Evolutionary conservation across 345 rosid species (phyloP).

Genomic region (Brassica rapa): DNA sequence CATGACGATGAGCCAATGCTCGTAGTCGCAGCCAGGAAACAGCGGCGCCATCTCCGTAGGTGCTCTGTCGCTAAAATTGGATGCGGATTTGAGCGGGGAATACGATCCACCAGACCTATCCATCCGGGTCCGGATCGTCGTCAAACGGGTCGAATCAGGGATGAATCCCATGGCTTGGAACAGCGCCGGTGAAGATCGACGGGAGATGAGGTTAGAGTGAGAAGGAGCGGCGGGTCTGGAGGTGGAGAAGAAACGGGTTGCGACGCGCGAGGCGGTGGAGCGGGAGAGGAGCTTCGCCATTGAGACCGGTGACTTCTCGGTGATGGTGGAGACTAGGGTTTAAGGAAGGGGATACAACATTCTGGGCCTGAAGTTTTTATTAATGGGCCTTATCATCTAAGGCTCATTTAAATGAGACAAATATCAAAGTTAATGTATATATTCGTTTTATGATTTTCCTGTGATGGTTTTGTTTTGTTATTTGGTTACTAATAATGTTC

Average conservation of each 20-base stretch:
- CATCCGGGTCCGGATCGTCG: constrained; percentile 66
- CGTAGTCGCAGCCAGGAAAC: constrained; percentile 89
- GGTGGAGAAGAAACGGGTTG: constrained; percentile 29
- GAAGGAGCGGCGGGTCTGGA: constrained; percentile 19
- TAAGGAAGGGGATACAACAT: background rate
- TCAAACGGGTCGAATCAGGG: constrained; percentile 43
- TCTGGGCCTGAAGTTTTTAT: background rate
- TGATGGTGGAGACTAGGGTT: constrained; percentile 31
- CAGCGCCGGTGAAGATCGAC: constrained; percentile 27
- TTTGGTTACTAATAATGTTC: background rate
- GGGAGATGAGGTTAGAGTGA: constrained; percentile 25
- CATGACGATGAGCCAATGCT: constrained; percentile 97
- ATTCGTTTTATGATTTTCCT: background rate
- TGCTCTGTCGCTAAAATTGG: constrained; percentile 85
- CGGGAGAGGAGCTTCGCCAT: constrained; percentile 39
- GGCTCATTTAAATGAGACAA: background rate
- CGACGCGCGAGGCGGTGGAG: constrained; percentile 35
- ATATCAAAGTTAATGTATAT: background rate
- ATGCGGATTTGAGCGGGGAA: constrained; percentile 82
- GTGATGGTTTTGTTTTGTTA: background rate
- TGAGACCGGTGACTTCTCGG: constrained; percentile 16
- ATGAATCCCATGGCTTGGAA: constrained; percentile 25
- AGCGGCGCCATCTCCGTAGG: constrained; percentile 96
- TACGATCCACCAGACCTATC: constrained; percentile 71
- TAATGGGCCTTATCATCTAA: constrained; percentile 3